Conservation (phyloP, 2,329 filamentous ascomycete species). For the Pseudopithomyces chartarum region DNA sequence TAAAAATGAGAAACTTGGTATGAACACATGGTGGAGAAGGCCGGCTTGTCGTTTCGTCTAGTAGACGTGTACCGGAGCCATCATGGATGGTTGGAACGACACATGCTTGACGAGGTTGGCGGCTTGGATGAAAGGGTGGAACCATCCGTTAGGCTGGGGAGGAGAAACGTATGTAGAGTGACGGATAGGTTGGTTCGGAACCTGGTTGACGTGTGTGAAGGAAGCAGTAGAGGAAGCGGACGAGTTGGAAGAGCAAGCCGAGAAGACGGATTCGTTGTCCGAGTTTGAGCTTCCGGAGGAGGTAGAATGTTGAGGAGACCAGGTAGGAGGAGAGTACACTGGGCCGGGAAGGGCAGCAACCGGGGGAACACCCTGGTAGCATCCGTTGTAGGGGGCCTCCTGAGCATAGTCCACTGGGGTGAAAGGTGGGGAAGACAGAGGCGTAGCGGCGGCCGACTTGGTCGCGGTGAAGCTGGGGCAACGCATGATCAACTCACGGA, state of each 20-base stretch:
- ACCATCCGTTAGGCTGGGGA: slow-evolving; percentile 43
- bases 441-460: slow-evolving; percentile 48
- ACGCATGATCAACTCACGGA: slow-evolving; percentile 75
- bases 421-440: slow-evolving; percentile 52
- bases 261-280: slow-evolving; percentile 48
- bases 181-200: slow-evolving; percentile 34
- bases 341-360: slow-evolving; percentile 39
- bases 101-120: slow-evolving; percentile 48
- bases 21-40: slow-evolving; percentile 40
- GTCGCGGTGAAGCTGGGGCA: slow-evolving; percentile 74
- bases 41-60: slow-evolving; percentile 20
- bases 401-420: slow-evolving; percentile 45
- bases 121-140: slow-evolving; percentile 47
- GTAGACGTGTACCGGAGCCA: slow-evolving; percentile 45
- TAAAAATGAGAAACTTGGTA: slow-evolving; percentile 30
- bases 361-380: slow-evolving; percentile 36
- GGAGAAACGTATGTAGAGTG: slow-evolving; percentile 46
- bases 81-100: slow-evolving; percentile 46
- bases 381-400: slow-evolving; percentile 35
- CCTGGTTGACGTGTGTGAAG: slow-evolving; percentile 36
- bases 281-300: slow-evolving; percentile 46
- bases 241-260: slow-evolving; percentile 43
- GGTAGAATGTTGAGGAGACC: slow-evolving; percentile 37
- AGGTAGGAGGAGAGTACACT: slow-evolving; percentile 32
- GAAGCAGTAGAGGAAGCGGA: slow-evolving; percentile 44